Base-by-base conservation (phyloP, 2,329 filamentous ascomycete species). In the Phoma sp. region DNA sequence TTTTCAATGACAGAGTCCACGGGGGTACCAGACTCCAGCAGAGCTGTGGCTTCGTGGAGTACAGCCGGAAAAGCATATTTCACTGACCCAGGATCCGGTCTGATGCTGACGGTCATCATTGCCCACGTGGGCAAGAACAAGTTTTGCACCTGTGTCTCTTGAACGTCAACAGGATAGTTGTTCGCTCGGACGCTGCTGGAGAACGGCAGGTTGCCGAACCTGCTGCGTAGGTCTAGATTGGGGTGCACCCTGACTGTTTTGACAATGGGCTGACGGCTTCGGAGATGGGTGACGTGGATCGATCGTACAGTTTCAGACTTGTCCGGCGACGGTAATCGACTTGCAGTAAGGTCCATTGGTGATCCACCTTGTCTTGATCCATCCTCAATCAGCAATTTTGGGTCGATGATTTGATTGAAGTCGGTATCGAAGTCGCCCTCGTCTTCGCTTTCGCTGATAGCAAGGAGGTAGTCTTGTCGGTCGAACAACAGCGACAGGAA, bases 101-200 rank as follows among this genome's bases (percentile, higher is more conserved):
- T 44, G 2, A 64, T 64, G 31, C 60, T 68, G 7, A 66, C 55
- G 3, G 65, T 59, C 49, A 65, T 58, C 65, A 68, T 68, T 7
- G 65, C 58, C 65, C 65, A 68, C 3, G 60, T 67, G 2, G 65
- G 65, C n/a, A 68, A 19, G 12, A 57, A 64, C 1, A 68, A 31
- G 27, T 68, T 64, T 19, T 51, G 55, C 3, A 51, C 47, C 5
- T 61, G 60, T 2, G 47, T 46, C 8, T 61, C 43, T 32, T 64
- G 62, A 0, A 57, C 43, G 1, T 59, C 55, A 7, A 50, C 29
- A 0, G 60, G 48, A 27, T 60, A 60, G 25, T 60, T 53, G 24
- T 57, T 62, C 8, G 54, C 41, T 36, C 37, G 46, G 4, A 61
- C 31, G 13, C 55, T 56, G 22, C 55, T 61, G 1, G 64, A 62